Evolutionary conservation across 2,329 filamentous ascomycete genomes (phyloP).

Genomic region (Calonectria leucothoes): DNA sequence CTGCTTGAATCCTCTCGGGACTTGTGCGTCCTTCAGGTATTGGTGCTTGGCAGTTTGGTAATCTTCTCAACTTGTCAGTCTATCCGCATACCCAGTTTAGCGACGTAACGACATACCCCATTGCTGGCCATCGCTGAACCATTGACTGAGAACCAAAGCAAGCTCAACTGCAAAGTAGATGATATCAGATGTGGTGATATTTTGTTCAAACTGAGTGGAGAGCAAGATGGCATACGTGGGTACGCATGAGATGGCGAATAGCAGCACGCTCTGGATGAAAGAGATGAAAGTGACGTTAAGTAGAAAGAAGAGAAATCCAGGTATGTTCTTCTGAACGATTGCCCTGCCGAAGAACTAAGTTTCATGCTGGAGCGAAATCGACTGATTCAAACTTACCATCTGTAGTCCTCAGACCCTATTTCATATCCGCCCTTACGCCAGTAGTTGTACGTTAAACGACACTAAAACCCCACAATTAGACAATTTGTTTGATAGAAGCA

Average conservation of each 20-base stretch:
- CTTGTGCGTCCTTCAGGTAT: constrained; percentile 79
- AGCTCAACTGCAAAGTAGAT: constrained; percentile 60
- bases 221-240: constrained; percentile 89
- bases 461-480: constrained; percentile 55
- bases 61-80: constrained; percentile 53
- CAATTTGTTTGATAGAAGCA: constrained; percentile 1
- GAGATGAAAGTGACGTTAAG: constrained; percentile 94
- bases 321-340: constrained; percentile 75
- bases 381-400: constrained; percentile 67
- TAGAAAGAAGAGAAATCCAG: constrained; percentile 77
- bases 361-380: background rate
- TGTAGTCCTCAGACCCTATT: constrained; percentile 92
- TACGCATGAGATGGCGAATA: constrained; percentile 78
- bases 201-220: constrained; percentile 70
- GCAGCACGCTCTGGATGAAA: constrained; percentile 82
- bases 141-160: constrained; percentile 72
- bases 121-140: constrained; percentile 90
- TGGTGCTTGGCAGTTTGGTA: constrained; percentile 85
- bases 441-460: constrained; percentile 93
- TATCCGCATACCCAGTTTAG: background rate
- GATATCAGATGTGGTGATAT: constrained; percentile 58
- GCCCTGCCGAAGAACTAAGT: constrained; percentile 59
- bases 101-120: constrained; percentile 70
- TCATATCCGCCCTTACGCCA: constrained; percentile 94
- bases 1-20: constrained; percentile 73